Evolutionary conservation across 2,329 filamentous ascomycete species (phyloP).

Genomic region (Curvularia eragrostidis): DNA sequence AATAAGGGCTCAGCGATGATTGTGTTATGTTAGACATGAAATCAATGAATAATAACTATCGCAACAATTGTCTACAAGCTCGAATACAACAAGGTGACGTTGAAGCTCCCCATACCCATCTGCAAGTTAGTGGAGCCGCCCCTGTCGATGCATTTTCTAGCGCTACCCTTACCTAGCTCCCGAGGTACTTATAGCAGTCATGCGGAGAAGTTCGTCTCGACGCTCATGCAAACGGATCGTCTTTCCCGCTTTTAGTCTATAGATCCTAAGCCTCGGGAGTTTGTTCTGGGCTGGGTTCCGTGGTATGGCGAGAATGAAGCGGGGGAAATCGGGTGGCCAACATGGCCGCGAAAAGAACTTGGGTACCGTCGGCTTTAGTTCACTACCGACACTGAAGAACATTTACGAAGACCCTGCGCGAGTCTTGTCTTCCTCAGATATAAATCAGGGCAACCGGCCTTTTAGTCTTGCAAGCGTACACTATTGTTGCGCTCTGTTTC

Average conservation of each 20-base stretch:
- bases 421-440: neutral
- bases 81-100: slow-evolving; percentile 12
- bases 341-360: neutral
- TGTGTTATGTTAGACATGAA: slow-evolving; percentile 40
- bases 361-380: slow-evolving; percentile 10
- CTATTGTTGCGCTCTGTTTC: neutral
- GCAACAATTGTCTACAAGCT: slow-evolving; percentile 15
- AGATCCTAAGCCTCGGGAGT: neutral
- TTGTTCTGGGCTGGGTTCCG: neutral
- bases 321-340: slow-evolving; percentile 11
- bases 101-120: slow-evolving; percentile 19
- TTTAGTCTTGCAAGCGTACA: neutral
- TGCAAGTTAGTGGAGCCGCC: slow-evolving; percentile 26
- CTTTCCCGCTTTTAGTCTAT: slow-evolving; percentile 8
- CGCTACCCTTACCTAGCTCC: slow-evolving; percentile 26
- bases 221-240: slow-evolving; percentile 5
- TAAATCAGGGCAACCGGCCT: neutral
- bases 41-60: slow-evolving; percentile 33
- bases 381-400: neutral
- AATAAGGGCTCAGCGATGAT: slow-evolving; percentile 24
- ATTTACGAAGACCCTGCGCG: neutral
- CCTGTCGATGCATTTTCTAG: slow-evolving; percentile 32
- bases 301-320: slow-evolving; percentile 5
- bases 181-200: slow-evolving; percentile 20
- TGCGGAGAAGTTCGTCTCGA: slow-evolving; percentile 8